These are phyloP conservation scores for Leishmania amazonensis DNA, from an alignment of 208 protist genomes.

Conservation along the genomic window DNA sequence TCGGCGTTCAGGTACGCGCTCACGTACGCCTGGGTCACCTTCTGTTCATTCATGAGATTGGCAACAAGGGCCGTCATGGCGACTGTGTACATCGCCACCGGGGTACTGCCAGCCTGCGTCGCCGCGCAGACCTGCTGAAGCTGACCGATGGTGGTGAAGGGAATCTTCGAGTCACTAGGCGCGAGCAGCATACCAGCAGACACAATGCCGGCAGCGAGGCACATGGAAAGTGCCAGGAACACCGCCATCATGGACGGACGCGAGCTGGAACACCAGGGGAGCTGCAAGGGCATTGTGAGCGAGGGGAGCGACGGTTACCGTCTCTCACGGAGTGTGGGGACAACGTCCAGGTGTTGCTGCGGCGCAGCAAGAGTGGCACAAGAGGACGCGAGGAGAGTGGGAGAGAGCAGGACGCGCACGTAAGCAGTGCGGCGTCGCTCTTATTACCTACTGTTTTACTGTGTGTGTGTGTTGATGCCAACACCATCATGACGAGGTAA, in stretches of 20 bases:
- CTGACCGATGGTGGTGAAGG: conserved; percentile 3
- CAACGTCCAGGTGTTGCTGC: neutral
- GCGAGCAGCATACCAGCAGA: conserved; percentile 7
- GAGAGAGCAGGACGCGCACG: neutral
- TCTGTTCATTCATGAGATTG: neutral
- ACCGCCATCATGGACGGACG: neutral
- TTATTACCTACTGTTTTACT: too few species aligned
- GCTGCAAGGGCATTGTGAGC: neutral
- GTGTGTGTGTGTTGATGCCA: neutral
- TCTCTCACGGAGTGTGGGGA: too few species aligned
- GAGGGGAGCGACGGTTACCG: neutral
- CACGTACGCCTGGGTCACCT: conserved; percentile 15
- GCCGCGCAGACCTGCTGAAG: conserved; percentile 14
- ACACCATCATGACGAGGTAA: neutral
- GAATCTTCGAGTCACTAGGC: neutral
- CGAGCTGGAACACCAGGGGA: neutral
- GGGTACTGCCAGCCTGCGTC: neutral
- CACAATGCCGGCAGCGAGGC: neutral
- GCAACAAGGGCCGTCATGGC: neutral
- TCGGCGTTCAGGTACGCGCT: conserved; percentile 8
- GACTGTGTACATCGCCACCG: neutral
- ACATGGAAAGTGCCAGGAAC: neutral
- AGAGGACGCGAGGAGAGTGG: neutral
- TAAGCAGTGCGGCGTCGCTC: neutral
- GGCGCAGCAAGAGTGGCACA: neutral